Evolutionary conservation across 1,139 yeast species (phyloP).

Genomic region (Candida sp.): DNA sequence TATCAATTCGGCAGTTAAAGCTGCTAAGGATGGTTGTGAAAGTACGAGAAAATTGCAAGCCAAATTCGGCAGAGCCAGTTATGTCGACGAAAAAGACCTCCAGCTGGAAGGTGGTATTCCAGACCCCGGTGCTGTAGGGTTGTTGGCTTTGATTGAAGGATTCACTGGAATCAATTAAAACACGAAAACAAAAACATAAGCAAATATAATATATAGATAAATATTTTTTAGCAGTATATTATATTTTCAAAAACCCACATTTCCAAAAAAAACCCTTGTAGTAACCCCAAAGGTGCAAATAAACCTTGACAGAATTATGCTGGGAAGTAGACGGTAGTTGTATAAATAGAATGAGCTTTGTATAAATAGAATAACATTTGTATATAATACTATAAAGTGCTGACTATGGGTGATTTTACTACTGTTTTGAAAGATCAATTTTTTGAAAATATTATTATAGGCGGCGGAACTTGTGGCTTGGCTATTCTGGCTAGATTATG

Average conservation of each 20-base stretch:
- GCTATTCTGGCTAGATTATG: constrained; percentile 35
- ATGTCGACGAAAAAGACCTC: constrained; percentile 65
- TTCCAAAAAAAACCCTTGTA: not conserved
- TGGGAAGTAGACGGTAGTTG: too few species aligned
- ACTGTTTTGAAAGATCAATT: constrained; percentile 14
- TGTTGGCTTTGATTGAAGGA: constrained; percentile 66
- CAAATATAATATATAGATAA: too few species aligned
- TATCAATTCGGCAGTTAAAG: constrained; percentile 68
- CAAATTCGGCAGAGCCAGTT: constrained; percentile 90
- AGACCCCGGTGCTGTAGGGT: constrained; percentile 92
- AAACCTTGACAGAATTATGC: too few species aligned
- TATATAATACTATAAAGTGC: too few species aligned
- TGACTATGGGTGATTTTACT: not conserved
- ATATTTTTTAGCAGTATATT: too few species aligned
- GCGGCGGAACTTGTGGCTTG: constrained; percentile 42
- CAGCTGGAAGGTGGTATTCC: constrained; percentile 63
- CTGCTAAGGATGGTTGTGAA: constrained; percentile 76
- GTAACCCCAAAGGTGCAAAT: not conserved
- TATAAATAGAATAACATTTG: not conserved
- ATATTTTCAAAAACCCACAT: too few species aligned
- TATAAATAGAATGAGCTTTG: not conserved
- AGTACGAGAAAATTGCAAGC: constrained; percentile 73
- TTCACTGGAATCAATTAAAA: constrained; percentile 15
- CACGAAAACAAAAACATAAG: too few species aligned
- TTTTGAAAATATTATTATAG: constrained; percentile 30